A percentile compares a stretch with the other conserved stretches of the same genome.
Conservation (phyloP, 805 yeast species). For the Yamadazyma phyllophila region DNA sequence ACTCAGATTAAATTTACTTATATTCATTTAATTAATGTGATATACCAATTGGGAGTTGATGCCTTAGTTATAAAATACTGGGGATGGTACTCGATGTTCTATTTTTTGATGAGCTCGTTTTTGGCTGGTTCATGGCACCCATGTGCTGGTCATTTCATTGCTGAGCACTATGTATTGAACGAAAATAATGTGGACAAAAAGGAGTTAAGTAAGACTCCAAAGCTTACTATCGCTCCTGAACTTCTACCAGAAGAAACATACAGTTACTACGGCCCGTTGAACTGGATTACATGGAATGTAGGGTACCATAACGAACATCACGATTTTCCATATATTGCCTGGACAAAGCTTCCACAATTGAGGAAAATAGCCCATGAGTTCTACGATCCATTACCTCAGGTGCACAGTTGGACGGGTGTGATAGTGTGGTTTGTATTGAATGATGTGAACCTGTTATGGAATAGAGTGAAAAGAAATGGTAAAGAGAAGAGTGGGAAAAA, state of each 20-base stretch:
- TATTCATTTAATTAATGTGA: conserved; percentile 68
- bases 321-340: conserved; percentile 90
- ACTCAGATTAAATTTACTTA: conserved; percentile 72
- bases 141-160: conserved; percentile 91
- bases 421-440: conserved; percentile 68
- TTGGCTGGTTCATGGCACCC: conserved; percentile 93
- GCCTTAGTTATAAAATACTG: conserved; percentile 52
- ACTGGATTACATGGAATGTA: conserved; percentile 82
- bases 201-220: conserved; percentile 5
- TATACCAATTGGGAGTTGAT: conserved; percentile 61
- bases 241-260: conserved; percentile 72
- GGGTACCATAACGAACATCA: conserved; percentile 95
- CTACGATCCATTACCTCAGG: conserved; percentile 75
- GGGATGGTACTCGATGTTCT: conserved; percentile 63
- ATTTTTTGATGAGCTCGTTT: conserved; percentile 74
- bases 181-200: conserved; percentile 47
- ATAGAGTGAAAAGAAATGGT: conserved; percentile 70
- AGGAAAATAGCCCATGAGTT: conserved; percentile 72
- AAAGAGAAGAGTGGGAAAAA: conserved; percentile 35
- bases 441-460: conserved; percentile 69
- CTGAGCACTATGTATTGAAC: conserved; percentile 82
- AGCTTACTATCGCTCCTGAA: conserved; percentile 26
- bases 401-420: conserved; percentile 76
- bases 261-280: conserved; percentile 81
- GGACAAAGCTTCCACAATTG: conserved; percentile 73